Evolutionary conservation across 345 rosid genomes (phyloP).

Genomic region (Noccaea bulbosa): DNA sequence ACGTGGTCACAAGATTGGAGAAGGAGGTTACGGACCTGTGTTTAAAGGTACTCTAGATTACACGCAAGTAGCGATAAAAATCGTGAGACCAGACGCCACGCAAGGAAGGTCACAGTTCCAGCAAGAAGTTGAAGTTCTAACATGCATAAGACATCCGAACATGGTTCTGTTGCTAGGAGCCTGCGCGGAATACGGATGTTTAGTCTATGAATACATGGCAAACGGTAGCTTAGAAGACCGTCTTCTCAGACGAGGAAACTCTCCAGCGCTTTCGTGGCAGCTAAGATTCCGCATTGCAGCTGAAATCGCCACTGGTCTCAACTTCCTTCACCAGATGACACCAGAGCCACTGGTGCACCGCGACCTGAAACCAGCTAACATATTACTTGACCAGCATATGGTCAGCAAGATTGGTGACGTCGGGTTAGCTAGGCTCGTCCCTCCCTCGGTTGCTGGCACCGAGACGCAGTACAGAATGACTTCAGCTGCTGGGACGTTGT

Average conservation of each 20-base stretch:
- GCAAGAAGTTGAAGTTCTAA: constrained; percentile 54
- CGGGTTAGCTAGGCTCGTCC: constrained; percentile 37
- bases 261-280: constrained; percentile 39
- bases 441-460: constrained; percentile 28
- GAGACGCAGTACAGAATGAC: constrained; percentile 33
- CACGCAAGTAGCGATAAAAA: constrained; percentile 52
- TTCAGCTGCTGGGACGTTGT: constrained; percentile 38
- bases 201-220: constrained; percentile 40
- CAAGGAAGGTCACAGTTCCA: constrained; percentile 56
- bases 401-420: constrained; percentile 75
- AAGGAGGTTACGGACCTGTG: constrained; percentile 51
- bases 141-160: constrained; percentile 56
- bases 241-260: constrained; percentile 39
- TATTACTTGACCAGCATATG: constrained; percentile 37
- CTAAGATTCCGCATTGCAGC: constrained; percentile 37
- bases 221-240: constrained; percentile 42
- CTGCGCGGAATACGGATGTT: constrained; percentile 60
- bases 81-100: constrained; percentile 51
- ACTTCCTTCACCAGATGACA: constrained; percentile 41
- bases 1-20: constrained; percentile 35
- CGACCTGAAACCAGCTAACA: constrained; percentile 41
- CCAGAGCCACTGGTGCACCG: constrained; percentile 45
- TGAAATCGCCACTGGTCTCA: constrained; percentile 35
- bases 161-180: constrained; percentile 68
- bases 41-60: constrained; percentile 47